A percentile compares a stretch with the other conserved stretches of the same genome.
Conservation (phyloP, 148 eudicot species). For the Camellia granthamiana region DNA sequence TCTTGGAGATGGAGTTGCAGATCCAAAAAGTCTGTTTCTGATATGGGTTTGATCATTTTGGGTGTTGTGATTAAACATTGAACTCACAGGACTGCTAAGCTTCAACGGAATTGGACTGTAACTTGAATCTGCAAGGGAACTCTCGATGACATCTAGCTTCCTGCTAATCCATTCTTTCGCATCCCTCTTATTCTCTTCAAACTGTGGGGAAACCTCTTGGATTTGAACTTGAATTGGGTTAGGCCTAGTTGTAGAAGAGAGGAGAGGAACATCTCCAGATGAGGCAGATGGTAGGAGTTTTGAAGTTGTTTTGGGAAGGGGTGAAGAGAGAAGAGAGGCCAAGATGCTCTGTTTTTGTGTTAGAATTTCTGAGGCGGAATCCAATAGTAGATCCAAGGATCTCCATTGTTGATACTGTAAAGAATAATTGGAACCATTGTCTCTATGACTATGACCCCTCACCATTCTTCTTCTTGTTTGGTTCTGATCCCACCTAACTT, state of each 20-base stretch:
- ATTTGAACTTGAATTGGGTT: background rate
- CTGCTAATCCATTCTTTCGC: constrained; percentile 20
- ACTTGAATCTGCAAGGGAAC: background rate
- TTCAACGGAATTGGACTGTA: background rate
- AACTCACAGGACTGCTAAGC: background rate
- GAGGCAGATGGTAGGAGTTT: constrained; percentile 40
- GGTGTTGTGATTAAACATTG: constrained; percentile 15
- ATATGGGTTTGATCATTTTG: constrained; percentile 20
- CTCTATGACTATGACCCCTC: constrained; percentile 1
- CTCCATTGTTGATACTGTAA: constrained; percentile 12
- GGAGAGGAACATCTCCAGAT: background rate
- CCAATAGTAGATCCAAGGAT: constrained; percentile 15
- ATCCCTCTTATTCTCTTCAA: constrained; percentile 22
- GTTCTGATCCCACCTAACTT: constrained; percentile 18
- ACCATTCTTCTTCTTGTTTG: constrained; percentile 22
- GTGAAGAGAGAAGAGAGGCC: constrained; percentile 46
- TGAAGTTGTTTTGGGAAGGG: constrained; percentile 45
- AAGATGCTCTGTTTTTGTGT: constrained; percentile 29
- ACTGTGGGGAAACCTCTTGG: background rate
- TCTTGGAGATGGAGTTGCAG: background rate
- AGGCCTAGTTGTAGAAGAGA: constrained; percentile 4
- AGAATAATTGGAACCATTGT: background rate
- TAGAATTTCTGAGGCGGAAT: background rate
- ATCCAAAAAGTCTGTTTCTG: constrained; percentile 23
- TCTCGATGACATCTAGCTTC: constrained; percentile 13